phyloP scores from a whole-genome alignment of 306 rosid genomes.

The Argentina anserina region DNA sequence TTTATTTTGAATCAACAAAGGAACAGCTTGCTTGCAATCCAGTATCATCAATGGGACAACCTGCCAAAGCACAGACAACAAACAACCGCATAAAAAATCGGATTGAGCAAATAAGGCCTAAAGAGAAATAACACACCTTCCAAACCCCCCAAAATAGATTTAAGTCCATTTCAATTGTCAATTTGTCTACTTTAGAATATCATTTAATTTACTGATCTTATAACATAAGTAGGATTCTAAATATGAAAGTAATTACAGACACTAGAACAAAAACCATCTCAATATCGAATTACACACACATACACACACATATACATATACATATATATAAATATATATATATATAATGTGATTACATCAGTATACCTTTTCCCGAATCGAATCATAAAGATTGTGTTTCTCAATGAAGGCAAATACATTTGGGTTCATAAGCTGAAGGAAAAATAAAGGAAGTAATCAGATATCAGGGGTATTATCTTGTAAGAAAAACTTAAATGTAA shows the following conservation, averaged over 20 bases:
- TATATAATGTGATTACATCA: conserved; percentile 5
- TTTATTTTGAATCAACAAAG: conserved; percentile 65
- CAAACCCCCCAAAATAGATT: too few relatives aligned
- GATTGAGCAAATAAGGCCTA: conserved; percentile 6
- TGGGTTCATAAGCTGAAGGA: conserved; percentile 80
- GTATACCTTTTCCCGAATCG: conserved; percentile 79
- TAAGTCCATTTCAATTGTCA: conserved; percentile 19
- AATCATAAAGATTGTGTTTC: conserved; percentile 69
- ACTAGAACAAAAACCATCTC: not conserved
- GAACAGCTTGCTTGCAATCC: conserved; percentile 89
- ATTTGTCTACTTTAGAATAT: conserved; percentile 17
- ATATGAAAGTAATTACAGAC: conserved; percentile 20
- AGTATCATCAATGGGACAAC: conserved; percentile 88
- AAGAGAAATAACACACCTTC: too few relatives aligned
- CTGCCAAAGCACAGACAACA: conserved; percentile 40
- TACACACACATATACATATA: too few relatives aligned
- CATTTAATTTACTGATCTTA: conserved; percentile 1
- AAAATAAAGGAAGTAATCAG: conserved; percentile 10
- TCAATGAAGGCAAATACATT: conserved; percentile 89
- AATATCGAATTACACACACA: not conserved
- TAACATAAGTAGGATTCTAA: conserved; percentile 6
- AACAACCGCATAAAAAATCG: conserved; percentile 7
- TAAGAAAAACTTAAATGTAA: not conserved
- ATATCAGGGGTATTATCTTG: not conserved
- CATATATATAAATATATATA: too few relatives aligned